Evolutionary conservation across 352 stramenopile species (phyloP).

Genomic region (Phytopythium litorale): DNA sequence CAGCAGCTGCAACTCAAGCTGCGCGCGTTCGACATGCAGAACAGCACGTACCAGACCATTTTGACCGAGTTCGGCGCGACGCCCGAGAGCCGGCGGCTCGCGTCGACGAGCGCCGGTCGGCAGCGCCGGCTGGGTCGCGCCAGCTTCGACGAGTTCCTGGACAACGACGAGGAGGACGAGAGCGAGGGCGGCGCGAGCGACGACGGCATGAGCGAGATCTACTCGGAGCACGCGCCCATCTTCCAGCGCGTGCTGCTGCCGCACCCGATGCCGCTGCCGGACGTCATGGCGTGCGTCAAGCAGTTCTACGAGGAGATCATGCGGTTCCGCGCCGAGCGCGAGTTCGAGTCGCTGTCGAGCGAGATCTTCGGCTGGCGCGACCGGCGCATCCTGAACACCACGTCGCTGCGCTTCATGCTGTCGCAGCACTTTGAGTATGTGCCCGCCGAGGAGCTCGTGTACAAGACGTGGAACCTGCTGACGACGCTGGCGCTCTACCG

Average conservation of each 20-base stretch:
- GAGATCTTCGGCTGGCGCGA: conserved; percentile 56
- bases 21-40: conserved; percentile 40
- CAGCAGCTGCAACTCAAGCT: conserved; percentile 29
- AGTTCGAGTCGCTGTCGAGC: conserved; percentile 38
- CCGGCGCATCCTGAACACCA: conserved; percentile 30
- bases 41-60: conserved; percentile 55
- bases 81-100: conserved; percentile 5
- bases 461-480: conserved; percentile 67
- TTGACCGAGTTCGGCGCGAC: conserved; percentile 31
- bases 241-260: conserved; percentile 50
- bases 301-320: conserved; percentile 65
- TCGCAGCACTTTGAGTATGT: conserved; percentile 50
- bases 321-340: conserved; percentile 33
- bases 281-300: conserved; percentile 44
- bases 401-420: conserved; percentile 57
- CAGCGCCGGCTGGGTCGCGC: not conserved
- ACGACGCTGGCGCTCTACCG: conserved; percentile 47
- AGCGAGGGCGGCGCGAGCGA: not conserved
- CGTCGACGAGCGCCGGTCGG: not conserved
- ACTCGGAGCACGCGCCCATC: conserved; percentile 23
- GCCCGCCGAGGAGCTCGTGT: conserved; percentile 43
- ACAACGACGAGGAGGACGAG: not conserved
- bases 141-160: conserved; percentile 1
- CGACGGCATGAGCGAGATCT: conserved; percentile 12
- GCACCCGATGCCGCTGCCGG: conserved; percentile 25